These are phyloP conservation scores for Beauveria sp. DNA, from an alignment of 2,329 filamentous ascomycete genomes.

Conservation along the genomic window DNA sequence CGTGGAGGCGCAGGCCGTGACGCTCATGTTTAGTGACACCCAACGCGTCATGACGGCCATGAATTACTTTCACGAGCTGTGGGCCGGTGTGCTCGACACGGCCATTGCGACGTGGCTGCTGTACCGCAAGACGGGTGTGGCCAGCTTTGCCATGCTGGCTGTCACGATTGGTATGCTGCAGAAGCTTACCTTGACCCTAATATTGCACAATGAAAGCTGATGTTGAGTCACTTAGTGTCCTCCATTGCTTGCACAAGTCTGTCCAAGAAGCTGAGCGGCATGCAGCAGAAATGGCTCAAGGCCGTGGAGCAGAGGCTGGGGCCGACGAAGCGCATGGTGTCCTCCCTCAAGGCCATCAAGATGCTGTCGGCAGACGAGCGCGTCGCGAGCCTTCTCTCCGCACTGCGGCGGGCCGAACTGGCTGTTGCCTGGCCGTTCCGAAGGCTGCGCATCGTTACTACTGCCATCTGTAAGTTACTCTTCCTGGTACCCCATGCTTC, in stretches of 20 bases:
- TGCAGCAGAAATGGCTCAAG: neutral
- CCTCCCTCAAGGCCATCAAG: slow-evolving; percentile 2
- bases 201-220: neutral
- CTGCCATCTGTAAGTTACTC: neutral
- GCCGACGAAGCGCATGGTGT: neutral
- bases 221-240: neutral
- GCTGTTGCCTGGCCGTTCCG: neutral
- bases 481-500: neutral
- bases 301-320: neutral
- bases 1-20: neutral
- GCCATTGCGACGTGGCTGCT: neutral
- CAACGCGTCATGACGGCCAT: slow-evolving; percentile 1
- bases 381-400: neutral
- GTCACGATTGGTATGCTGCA: neutral
- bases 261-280: neutral
- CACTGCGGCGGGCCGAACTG: neutral
- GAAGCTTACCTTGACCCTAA: neutral
- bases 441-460: neutral
- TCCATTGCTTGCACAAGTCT: neutral
- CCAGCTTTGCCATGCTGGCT: neutral
- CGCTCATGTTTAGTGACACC: slow-evolving; percentile 6
- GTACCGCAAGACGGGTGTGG: neutral
- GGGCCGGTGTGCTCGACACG: neutral
- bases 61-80: slow-evolving; percentile 5
- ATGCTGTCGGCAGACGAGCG: neutral